Percentiles rank a stretch among this genome's conserved stretches.
phyloP scores from a whole-genome alignment of 2,329 filamentous ascomycete species.

The Pyrenophora seminiperda region DNA sequence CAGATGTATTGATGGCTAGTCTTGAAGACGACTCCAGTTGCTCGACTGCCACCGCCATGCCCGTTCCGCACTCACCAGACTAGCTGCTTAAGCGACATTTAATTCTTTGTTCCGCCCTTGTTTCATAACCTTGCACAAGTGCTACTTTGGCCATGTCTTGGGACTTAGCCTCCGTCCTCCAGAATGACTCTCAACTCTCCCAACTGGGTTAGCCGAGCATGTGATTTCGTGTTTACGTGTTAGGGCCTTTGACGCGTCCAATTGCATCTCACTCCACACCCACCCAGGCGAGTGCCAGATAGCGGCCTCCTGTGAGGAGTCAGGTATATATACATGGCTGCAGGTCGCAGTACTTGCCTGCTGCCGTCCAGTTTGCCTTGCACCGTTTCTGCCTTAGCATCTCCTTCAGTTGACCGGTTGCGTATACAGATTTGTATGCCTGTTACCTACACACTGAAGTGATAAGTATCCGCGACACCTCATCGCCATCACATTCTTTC shows the following conservation, averaged over 20 bases:
- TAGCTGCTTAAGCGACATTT: slow-evolving; percentile 34
- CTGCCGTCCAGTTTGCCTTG: slow-evolving; percentile 32
- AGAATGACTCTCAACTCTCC: slow-evolving; percentile 36
- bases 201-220: slow-evolving; percentile 32
- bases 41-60: slow-evolving; percentile 14
- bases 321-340: slow-evolving; percentile 43
- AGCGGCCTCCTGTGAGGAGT: slow-evolving; percentile 39
- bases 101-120: slow-evolving; percentile 30
- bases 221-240: slow-evolving; percentile 48
- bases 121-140: slow-evolving; percentile 42
- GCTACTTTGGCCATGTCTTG: slow-evolving; percentile 26
- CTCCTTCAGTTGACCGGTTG: slow-evolving; percentile 26
- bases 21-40: slow-evolving; percentile 9
- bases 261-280: slow-evolving; percentile 38
- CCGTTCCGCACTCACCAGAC: slow-evolving; percentile 2
- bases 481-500: slow-evolving; percentile 18
- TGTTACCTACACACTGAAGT: slow-evolving; percentile 37
- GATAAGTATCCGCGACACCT: slow-evolving; percentile 38
- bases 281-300: slow-evolving; percentile 34
- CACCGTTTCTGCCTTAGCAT: slow-evolving; percentile 42
- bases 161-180: slow-evolving; percentile 23
- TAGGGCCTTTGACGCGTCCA: slow-evolving; percentile 40
- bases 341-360: slow-evolving; percentile 30
- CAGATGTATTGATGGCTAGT: not conserved
- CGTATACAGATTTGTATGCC: slow-evolving; percentile 30